Base-by-base conservation (phyloP, 2,329 filamentous ascomycete genomes). In the Talaromyces sp. region DNA sequence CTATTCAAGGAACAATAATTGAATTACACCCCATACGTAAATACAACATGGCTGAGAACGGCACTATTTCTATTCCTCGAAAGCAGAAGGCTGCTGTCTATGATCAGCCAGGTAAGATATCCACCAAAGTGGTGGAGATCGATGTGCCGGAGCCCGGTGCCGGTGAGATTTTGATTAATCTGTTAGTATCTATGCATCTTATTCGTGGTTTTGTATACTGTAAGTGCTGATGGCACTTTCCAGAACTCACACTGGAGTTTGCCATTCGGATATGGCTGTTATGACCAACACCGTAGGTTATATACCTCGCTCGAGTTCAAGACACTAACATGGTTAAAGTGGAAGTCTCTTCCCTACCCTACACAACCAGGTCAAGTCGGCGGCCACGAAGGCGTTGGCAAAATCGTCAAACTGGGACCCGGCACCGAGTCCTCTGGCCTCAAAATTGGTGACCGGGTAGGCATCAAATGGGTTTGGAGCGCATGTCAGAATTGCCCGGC, bases 321-420 rank as follows among this genome's bases (percentile, higher is more conserved):
- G 5, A 5, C 15, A 53, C 56, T 63, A 40, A 62, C 46, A 3
- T 36, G 13, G 15, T 22, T 15, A n/a, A 41, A 79, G 76, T 87
- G 82, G 79, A 78, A 74, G 61, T 78, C 75, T 10, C 79, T 89
- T 1, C 84, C 84, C 1, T 76, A 75, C 62, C 83, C 81, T 36
- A 86, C 84, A 7, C 80, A 80, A 66, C 70, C 78, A 37, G 83
- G 83, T 9, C 85, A 88, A 69, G 80, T 88, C 3, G 86, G 86
- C 41, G 87, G 87, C 4, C 86, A 89, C 66, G 86, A 89, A 71
- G 86, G 86, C 17, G 82, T 89, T 1, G 84, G 84, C 41, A 80
- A 80, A 54, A 77, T 89, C 33, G 84, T 86, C 41, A 85, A 86
- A 67, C 75, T 89, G 61, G 86, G 87, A 0, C 77, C 84, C 0